phyloP scores from a whole-genome alignment of 352 stramenopile genomes.

The Phytophthora rubi region DNA sequence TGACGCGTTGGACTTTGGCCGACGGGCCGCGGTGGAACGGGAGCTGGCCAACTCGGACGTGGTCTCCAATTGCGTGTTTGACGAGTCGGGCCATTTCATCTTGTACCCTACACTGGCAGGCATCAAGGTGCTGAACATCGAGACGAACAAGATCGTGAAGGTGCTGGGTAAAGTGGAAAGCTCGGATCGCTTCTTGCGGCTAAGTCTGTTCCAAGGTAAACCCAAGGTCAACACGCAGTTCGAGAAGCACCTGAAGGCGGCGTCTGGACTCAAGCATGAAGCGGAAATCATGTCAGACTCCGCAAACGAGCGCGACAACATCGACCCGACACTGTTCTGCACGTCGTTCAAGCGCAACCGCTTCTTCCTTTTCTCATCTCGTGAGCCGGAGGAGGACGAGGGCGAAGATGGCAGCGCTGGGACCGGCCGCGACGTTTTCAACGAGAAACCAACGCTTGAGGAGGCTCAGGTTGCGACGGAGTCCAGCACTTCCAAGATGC shows the following conservation, averaged over 20 bases:
- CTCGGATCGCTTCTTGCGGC: slow-evolving; percentile 93
- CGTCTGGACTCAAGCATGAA: slow-evolving; percentile 60
- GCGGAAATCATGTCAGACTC: slow-evolving; percentile 68
- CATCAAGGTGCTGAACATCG: slow-evolving; percentile 97
- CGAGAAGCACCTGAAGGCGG: slow-evolving; percentile 73
- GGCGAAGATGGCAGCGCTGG: slow-evolving; percentile 49
- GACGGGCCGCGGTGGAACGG: slow-evolving; percentile 85
- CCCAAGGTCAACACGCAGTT: slow-evolving; percentile 97
- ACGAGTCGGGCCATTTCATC: slow-evolving; percentile 96
- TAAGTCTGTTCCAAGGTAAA: slow-evolving; percentile 95
- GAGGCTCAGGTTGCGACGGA: slow-evolving; percentile 90
- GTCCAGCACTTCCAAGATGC: slow-evolving; percentile 62
- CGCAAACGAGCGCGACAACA: slow-evolving; percentile 41
- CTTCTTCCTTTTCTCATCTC: slow-evolving; percentile 97
- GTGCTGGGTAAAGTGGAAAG: slow-evolving; percentile 96
- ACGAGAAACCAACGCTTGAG: slow-evolving; percentile 97
- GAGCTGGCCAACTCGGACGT: slow-evolving; percentile 64
- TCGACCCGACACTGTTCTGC: slow-evolving; percentile 89
- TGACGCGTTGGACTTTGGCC: slow-evolving; percentile 89
- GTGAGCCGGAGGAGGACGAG: slow-evolving; percentile 91
- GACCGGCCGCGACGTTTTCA: slow-evolving; percentile 95
- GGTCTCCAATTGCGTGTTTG: slow-evolving; percentile 93
- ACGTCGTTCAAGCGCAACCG: slow-evolving; percentile 92
- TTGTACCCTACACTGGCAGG: slow-evolving; percentile 96
- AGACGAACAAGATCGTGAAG: slow-evolving; percentile 92